These are phyloP conservation scores for Senna tora DNA, from an alignment of 306 rosid species.

Conservation along the genomic window DNA sequence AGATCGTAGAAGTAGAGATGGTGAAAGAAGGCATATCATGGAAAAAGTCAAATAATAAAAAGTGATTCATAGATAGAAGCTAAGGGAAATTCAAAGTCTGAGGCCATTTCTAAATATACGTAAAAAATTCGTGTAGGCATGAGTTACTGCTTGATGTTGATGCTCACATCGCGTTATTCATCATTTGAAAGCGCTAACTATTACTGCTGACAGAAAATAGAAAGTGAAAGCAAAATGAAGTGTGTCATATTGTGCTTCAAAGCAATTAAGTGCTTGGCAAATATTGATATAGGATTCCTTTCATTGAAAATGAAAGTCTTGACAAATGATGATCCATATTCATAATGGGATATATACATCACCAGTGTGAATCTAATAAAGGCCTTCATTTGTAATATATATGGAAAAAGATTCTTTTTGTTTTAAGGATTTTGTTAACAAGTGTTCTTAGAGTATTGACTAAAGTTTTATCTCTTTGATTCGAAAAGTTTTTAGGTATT, in stretches of 20 bases:
- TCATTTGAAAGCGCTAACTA: not conserved
- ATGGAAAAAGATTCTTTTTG: not conserved
- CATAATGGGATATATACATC: not conserved
- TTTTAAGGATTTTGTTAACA: too few species aligned
- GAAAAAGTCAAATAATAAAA: not conserved
- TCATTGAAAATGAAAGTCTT: not conserved
- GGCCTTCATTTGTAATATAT: not conserved
- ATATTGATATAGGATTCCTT: not conserved
- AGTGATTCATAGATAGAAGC: not conserved
- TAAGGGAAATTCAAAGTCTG: not conserved
- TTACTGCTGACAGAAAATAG: not conserved
- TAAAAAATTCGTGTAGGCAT: not conserved
- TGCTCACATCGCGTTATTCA: not conserved
- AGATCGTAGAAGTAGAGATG: constrained; percentile 13
- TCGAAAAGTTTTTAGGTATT: too few species aligned
- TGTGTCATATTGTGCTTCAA: not conserved
- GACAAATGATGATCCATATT: not conserved
- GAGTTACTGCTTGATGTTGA: not conserved
- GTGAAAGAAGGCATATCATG: constrained; percentile 8
- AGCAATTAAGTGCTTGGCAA: not conserved
- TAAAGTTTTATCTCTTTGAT: too few species aligned
- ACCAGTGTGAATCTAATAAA: not conserved
- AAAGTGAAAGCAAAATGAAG: not conserved
- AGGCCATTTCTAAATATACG: constrained; percentile 29
- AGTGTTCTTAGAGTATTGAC: too few species aligned